Base-by-base conservation (phyloP, 2,329 filamentous ascomycete species). In the Fusarium nematophilum region DNA sequence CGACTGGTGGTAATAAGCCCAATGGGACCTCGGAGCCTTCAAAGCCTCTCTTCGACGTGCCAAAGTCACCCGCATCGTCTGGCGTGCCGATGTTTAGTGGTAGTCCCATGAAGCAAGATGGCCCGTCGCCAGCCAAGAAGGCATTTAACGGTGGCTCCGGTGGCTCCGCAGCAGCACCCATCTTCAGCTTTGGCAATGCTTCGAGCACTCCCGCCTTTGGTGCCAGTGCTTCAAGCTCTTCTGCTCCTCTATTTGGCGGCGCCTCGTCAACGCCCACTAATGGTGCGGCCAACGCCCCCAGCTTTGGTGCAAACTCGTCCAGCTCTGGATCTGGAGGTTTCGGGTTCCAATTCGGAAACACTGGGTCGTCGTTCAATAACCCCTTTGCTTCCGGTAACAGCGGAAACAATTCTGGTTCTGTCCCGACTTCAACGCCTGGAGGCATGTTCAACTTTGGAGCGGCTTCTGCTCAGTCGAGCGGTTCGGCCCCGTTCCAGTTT, bases 71-170 rank as follows among this genome's bases (percentile, higher is more conserved):
- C 5, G 56, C 72, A 5, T 48, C 68, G 36, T 65, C 70, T 6
- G 45, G 67, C 30, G 43, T 69, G 15, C 66, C 72, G 15, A 52
- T 75, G 56, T 81, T 83, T 62, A 74, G 72, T 42, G 75, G 75
- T 26, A 78, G 77, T 46, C 75, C 75, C 13, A 77, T 81, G 67
- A 79, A 80, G 59, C 75, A 82, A 53, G 76, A 79, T 52, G 73
- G 70, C 6, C 68, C 72, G 6, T 76, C 76, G 3, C 73, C 74
- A 10, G 74, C 72, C 8, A 78, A 78, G 70, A 76, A 72, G 53
- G 50, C 67, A 1, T 73, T 73, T 38, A 64, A 61, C 31, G 70
- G 70, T n/a, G 68, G 55, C 26, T 66, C 45, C 33, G 58, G 64
- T 9, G 50, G 53, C 14, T 60, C 62, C 23, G 53, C 69, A 1